Evolutionary conservation across 1,139 yeast genomes (phyloP), one percentile per base, ranked within the genome.

Genomic region (Candida sp.): DNA sequence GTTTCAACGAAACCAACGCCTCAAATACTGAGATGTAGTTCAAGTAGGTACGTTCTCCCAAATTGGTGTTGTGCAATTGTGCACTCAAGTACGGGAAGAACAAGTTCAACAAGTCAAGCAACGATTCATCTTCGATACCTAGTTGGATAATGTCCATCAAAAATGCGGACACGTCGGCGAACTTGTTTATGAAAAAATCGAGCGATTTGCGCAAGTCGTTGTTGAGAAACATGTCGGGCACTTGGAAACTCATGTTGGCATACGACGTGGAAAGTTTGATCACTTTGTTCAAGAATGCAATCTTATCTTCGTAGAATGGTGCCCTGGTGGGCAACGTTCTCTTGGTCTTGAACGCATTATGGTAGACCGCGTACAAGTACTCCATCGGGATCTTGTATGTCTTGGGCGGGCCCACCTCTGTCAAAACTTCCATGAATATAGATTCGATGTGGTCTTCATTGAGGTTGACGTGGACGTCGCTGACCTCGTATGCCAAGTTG

Each of bases 231-330:
- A 87, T 81, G 52, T 85, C 92, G 3, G 88, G 85, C 7, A 86
- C 80, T 63, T 86, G 91, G 61, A 90, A 84, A 35, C 88, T 70
- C 35, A 90, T 85, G 34, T 86, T 75, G 0, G 91, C 91, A 66
- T 86, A 90, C 25, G 89, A 85, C 12, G 88, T 74, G 11, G 85
- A 68, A 45, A 86, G 72, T 47, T 85, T 69, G 46, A 82, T 75
- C 31, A 84, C 70, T 53, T 84, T 84, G 49, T 75, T 73, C 48
- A 85, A 67, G 3, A 84, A 59, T 3, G 63, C 64, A 1, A 63
- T 44, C 58, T 84, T 83, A 17, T 65, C 60, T 2, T 69, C 71
- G 51, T 70, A 73, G 23, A 67, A 53, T 2, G 74, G 62, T 42
- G 80, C 78, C 53, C 74, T 81, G 17, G 67, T 68, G n/a, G 75